Conservation (phyloP, 2,329 filamentous ascomycete genomes). For the Rhytidhysteron rufulum region DNA sequence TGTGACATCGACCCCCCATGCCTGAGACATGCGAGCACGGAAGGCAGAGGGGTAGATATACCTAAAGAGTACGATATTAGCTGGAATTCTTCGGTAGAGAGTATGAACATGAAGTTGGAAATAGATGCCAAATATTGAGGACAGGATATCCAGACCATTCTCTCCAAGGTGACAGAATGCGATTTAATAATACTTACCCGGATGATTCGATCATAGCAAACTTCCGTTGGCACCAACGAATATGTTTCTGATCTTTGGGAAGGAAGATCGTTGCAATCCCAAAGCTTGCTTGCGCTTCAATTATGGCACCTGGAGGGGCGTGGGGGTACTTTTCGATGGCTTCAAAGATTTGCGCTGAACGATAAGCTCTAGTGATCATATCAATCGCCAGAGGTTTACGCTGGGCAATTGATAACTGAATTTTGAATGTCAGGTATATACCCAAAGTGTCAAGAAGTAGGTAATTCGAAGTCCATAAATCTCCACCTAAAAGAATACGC, state of each 20-base stretch:
- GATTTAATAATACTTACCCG: constrained; percentile 58
- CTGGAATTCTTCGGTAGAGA: too few species aligned
- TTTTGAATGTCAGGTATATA: constrained; percentile 74
- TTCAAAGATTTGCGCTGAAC: constrained; percentile 75
- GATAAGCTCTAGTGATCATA: constrained; percentile 60
- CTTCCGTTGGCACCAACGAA: constrained; percentile 75
- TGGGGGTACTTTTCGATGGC: constrained; percentile 69
- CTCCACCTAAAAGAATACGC: constrained; percentile 62
- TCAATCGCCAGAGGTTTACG: constrained; percentile 51
- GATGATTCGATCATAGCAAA: constrained; percentile 73
- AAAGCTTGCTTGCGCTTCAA: constrained; percentile 71
- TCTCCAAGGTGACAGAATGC: too few species aligned
- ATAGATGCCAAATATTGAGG: too few species aligned
- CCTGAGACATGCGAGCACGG: constrained; percentile 68
- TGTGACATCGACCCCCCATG: constrained; percentile 70
- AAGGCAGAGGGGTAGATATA: constrained; percentile 78
- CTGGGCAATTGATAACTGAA: constrained; percentile 61
- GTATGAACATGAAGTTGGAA: too few species aligned
- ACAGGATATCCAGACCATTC: too few species aligned
- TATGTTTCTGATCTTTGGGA: constrained; percentile 68
- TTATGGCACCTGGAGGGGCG: constrained; percentile 65
- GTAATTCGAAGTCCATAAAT: constrained; percentile 71
- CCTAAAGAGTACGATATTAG: constrained; percentile 55
- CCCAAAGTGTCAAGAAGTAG: constrained; percentile 74
- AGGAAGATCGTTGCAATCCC: constrained; percentile 75